phyloP scores from a whole-genome alignment of 176 grass and related monocot genomes.

The Ensete ventricosum region DNA sequence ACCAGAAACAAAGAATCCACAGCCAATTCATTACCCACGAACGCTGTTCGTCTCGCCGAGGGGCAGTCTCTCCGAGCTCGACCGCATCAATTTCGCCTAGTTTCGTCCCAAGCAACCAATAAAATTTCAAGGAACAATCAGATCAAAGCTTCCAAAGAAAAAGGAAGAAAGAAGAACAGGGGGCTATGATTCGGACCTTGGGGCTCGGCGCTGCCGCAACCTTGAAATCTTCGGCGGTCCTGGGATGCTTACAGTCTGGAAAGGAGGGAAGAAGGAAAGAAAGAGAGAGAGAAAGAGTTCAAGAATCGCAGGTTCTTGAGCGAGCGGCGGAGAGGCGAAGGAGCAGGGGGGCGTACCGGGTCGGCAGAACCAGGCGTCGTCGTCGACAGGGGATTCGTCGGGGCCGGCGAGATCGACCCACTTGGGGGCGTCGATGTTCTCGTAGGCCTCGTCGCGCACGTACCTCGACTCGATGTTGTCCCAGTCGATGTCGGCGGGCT shows the following conservation, averaged over 20 bases:
- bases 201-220: conserved; percentile 41
- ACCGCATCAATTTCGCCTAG: conserved; percentile 68
- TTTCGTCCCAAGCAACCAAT: not conserved
- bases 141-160: not conserved
- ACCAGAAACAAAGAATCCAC: too few relatives aligned
- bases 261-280: not conserved
- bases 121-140: not conserved
- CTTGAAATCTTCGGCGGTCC: conserved; percentile 61
- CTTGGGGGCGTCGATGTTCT: conserved; percentile 71
- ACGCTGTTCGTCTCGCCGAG: conserved; percentile 47
- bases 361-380: conserved; percentile 88
- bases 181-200: conserved; percentile 31
- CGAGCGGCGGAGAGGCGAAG: too few relatives aligned
- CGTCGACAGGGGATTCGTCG: conserved; percentile 39
- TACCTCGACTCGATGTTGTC: conserved; percentile 60
- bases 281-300: not conserved
- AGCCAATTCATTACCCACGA: conserved; percentile 14
- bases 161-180: conserved; percentile 1
- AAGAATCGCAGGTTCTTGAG: not conserved
- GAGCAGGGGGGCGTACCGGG: conserved; percentile 29
- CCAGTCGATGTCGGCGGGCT: conserved; percentile 92
- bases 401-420: conserved; percentile 64
- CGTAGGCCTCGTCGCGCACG: conserved; percentile 77
- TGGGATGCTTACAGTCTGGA: conserved; percentile 82
- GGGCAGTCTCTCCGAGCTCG: conserved; percentile 60